Evolutionary conservation across 2,329 filamentous ascomycete species (phyloP), one percentile per base, ranked within the genome.

Genomic region (Lojkania enalia): DNA sequence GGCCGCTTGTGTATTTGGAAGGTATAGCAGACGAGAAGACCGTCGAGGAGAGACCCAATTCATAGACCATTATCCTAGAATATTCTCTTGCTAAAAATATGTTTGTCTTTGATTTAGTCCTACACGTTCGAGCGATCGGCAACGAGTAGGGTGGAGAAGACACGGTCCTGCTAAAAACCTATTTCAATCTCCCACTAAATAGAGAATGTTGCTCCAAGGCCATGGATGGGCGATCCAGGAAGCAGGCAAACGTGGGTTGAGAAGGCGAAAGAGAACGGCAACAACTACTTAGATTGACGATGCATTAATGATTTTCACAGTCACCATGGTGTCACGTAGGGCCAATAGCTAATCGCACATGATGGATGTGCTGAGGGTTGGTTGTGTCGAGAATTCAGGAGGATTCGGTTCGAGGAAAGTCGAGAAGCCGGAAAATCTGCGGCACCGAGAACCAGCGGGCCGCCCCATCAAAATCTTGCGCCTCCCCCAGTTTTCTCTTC

Each of bases 141-240:
- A 69, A 69, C 64, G 66, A 63, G 70, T 71, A 74, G 74, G 74
- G 74, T 77, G 74, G 74, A 76, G 72, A 70, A 73, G 74, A 76
- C 74, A 73, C 69, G 73, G 74, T 69, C 69, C 73, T 77, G 74
- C 74, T 77, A 74, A 74, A 73, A 74, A 70, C 74, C 69, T 66
- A 58, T 66, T 68, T 75, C 69, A 58, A 65, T 77, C 73, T 77
- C 63, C 74, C 74, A 77, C 74, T 71, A 72, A 65, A n/a, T n/a
- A 70, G 69, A 68, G 67, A 73, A 74, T 71, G 75, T 75, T 71
- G 72, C 74, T 72, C 66, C 70, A 61, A 67, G 71, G 71, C 67
- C 72, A 76, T 73, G 56, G 63, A 62, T 52, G 48, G n/a, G n/a
- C 64, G 66, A 71, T 67, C 69, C 73, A 67, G 63, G 71, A 67